Percentiles rank a stretch among this genome's conserved stretches.
phyloP scores from a whole-genome alignment of 1,284 basidiomycete species.

The Cutaneotrichosporon sp. region DNA sequence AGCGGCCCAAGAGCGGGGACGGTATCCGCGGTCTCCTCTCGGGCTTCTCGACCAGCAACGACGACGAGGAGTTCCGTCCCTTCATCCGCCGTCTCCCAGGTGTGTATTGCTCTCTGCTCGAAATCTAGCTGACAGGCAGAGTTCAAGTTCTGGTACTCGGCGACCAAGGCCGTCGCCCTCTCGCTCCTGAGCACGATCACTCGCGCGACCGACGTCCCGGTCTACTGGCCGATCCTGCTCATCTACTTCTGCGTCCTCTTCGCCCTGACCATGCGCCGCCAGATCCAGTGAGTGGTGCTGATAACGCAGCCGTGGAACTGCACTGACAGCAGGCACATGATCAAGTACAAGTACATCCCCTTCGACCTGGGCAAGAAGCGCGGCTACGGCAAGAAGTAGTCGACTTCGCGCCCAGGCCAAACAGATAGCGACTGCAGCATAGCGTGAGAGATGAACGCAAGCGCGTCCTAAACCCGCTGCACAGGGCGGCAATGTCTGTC shows the following conservation, averaged over 20 bases:
- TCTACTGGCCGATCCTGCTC: conserved; percentile 97
- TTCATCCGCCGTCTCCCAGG: conserved; percentile 97
- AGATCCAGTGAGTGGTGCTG: conserved; percentile 74
- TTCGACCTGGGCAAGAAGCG: conserved; percentile 52
- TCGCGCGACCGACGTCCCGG: conserved; percentile 84
- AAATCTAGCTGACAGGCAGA: conserved; percentile 25
- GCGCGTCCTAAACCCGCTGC: neutral
- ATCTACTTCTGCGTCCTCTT: conserved; percentile 89
- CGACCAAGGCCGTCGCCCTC: conserved; percentile 82
- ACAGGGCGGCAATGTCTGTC: neutral
- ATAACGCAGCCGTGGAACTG: neutral
- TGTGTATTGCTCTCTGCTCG: conserved; percentile 40
- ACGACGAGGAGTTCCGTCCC: conserved; percentile 83
- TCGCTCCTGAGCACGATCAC: conserved; percentile 78
- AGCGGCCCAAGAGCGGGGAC: conserved; percentile 27
- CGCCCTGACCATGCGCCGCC: conserved; percentile 84
- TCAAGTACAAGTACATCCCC: conserved; percentile 84
- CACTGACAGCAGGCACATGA: conserved; percentile 75
- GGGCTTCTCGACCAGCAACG: conserved; percentile 40
- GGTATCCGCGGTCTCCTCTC: conserved; percentile 48
- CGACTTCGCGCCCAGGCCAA: neutral
- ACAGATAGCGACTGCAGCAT: neutral
- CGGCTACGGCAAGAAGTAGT: conserved; percentile 48
- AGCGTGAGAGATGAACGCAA: conserved; percentile 1
- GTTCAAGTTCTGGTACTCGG: conserved; percentile 70